Percentiles rank a stretch among this genome's conserved stretches.
Conservation (phyloP, 2,329 filamentous ascomycete species). For the Colletotrichum truncatum region DNA sequence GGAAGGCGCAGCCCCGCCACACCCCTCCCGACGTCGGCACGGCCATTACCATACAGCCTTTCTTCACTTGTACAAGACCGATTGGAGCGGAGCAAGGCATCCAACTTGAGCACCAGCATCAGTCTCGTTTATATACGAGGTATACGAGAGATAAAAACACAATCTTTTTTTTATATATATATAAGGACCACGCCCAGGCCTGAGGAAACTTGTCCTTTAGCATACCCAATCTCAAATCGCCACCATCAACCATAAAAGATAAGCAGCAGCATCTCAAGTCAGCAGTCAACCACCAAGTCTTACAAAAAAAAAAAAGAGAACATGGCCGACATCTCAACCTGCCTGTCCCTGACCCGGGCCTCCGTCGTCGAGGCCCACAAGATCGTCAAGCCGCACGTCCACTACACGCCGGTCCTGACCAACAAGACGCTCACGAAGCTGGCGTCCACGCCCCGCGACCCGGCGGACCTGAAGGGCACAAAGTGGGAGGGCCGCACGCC, state of each 20-base stretch:
- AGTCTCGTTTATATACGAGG: too few species aligned
- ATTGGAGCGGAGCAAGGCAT: background rate
- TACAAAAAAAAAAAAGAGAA: conserved; percentile 23
- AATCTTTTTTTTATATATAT: too few species aligned
- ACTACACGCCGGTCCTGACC: conserved; percentile 85
- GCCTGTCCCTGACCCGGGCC: conserved; percentile 73
- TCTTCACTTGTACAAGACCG: background rate
- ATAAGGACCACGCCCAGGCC: background rate
- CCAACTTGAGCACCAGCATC: too few species aligned
- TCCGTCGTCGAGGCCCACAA: conserved; percentile 78
- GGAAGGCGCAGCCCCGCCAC: background rate
- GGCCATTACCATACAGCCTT: background rate
- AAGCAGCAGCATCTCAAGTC: background rate
- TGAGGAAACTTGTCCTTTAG: too few species aligned
- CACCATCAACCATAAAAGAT: background rate
- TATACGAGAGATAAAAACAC: too few species aligned
- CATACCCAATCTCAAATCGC: background rate
- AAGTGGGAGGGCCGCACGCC: conserved; percentile 64
- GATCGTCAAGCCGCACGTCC: conserved; percentile 79
- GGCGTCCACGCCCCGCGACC: conserved; percentile 75
- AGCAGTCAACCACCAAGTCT: background rate
- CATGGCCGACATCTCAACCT: conserved; percentile 64
- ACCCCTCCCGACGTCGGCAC: background rate
- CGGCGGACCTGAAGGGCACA: conserved; percentile 63
- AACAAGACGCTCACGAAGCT: conserved; percentile 78